phyloP scores from a whole-genome alignment of 2,329 filamentous ascomycete genomes.

The Pseudogymnoascus sp. region DNA sequence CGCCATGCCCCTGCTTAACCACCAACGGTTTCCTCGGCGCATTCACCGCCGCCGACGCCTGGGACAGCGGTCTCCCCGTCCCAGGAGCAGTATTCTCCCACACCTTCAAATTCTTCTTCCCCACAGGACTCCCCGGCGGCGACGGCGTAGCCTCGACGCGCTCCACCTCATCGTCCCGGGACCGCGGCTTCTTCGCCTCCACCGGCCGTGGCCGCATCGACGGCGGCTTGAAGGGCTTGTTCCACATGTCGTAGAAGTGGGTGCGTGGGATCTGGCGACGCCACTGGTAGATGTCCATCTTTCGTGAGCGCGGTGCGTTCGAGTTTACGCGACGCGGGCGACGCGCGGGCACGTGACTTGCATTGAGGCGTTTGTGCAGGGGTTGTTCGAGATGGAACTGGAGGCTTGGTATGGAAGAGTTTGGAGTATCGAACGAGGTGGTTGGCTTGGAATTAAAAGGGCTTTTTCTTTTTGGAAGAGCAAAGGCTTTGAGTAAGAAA shows the following conservation, averaged over 20 bases:
- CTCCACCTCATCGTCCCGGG: background rate
- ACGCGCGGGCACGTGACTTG: background rate
- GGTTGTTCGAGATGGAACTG: background rate
- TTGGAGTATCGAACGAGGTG: background rate
- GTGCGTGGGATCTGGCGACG: background rate
- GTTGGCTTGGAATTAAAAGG: too few species aligned
- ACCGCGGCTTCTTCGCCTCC: background rate
- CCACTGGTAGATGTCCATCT: background rate
- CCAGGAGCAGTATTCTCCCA: background rate
- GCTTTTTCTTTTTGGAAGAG: too few species aligned
- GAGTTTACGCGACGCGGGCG: background rate
- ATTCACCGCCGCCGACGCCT: constrained; percentile 17
- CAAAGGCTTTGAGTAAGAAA: background rate
- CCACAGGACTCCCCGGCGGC: background rate
- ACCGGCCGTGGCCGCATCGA: background rate
- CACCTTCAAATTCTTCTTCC: background rate
- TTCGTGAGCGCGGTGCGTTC: background rate
- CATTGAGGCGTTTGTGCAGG: background rate
- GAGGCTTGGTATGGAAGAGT: background rate
- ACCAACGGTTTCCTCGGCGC: constrained; percentile 26
- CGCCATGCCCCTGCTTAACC: background rate
- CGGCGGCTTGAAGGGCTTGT: background rate
- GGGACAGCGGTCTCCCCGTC: background rate
- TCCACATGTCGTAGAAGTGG: background rate
- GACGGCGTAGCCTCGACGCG: background rate